Conservation (phyloP, 306 rosid genomes). For the Benincasa hispida region DNA sequence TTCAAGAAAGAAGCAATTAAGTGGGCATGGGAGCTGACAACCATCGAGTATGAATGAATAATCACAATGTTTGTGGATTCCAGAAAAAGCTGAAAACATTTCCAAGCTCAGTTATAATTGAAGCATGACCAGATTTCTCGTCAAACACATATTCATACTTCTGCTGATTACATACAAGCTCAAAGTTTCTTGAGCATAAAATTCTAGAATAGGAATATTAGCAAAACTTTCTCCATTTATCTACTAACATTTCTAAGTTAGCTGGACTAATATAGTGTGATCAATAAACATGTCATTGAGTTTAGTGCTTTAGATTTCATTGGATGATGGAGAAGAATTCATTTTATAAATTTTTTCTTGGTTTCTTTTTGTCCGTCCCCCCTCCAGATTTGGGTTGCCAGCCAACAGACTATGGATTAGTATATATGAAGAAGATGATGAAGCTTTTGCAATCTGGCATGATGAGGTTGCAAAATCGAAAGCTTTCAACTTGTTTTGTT, state of each 20-base stretch:
- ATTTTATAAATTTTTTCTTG: not conserved
- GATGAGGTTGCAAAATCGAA: constrained; percentile 35
- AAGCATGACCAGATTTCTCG: not conserved
- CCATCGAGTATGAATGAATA: constrained; percentile 47
- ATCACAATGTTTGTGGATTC: not conserved
- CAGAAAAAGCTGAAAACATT: not conserved
- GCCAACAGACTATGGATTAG: constrained; percentile 73
- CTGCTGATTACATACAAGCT: not conserved
- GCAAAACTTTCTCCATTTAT: not conserved
- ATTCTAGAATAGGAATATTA: not conserved
- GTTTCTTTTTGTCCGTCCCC: constrained; percentile 4
- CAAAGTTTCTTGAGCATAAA: not conserved
- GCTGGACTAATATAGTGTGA: not conserved
- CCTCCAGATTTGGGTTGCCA: constrained; percentile 62
- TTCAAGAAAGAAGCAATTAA: constrained; percentile 83
- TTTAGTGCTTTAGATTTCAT: not conserved
- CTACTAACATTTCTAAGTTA: not conserved
- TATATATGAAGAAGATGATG: constrained; percentile 69
- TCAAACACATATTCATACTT: not conserved
- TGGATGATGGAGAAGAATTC: not conserved
- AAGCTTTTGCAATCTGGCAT: constrained; percentile 70
- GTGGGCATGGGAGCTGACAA: constrained; percentile 96
- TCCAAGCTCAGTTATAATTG: not conserved
- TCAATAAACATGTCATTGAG: not conserved
- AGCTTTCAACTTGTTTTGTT: not conserved